Evolutionary conservation across 495 filamentous ascomycete genomes (phyloP).

Genomic region (Geopyxis carbonaria): DNA sequence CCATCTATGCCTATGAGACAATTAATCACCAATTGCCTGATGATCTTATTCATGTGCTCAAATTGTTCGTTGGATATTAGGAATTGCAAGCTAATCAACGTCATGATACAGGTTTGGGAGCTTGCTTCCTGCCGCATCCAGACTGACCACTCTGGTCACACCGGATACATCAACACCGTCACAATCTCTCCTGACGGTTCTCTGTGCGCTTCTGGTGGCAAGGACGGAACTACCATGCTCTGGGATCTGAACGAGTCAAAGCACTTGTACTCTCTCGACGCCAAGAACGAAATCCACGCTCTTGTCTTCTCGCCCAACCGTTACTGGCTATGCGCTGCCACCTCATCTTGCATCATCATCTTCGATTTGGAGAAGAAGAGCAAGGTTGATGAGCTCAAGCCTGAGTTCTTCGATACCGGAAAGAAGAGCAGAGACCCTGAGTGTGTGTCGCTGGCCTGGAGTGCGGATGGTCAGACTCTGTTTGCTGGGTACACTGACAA

Average conservation of each 20-base stretch:
- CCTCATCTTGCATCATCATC: conserved; percentile 94
- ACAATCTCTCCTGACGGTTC: conserved; percentile 99
- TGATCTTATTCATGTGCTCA: conserved; percentile 25
- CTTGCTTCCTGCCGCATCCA: conserved; percentile 97
- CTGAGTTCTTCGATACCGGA: conserved; percentile 86
- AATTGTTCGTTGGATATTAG: not conserved
- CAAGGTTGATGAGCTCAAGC: conserved; percentile 99
- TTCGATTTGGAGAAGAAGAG: conserved; percentile 99
- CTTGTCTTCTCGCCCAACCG: conserved; percentile 99
- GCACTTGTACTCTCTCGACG: conserved; percentile 99
- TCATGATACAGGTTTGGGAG: conserved; percentile 75
- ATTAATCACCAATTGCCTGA: conserved; percentile 85
- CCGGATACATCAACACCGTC: conserved; percentile 99
- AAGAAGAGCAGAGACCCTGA: conserved; percentile 99
- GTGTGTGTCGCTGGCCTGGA: conserved; percentile 94
- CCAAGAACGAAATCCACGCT: conserved; percentile 99
- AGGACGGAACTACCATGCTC: conserved; percentile 99
- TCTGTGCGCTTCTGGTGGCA: conserved; percentile 96
- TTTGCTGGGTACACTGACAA: conserved; percentile 99
- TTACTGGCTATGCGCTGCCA: conserved; percentile 99
- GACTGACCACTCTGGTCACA: conserved; percentile 99
- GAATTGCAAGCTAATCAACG: not conserved
- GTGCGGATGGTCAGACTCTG: conserved; percentile 92
- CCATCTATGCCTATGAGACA: conserved; percentile 79
- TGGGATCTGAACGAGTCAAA: conserved; percentile 99